Conservation (phyloP, 2,329 filamentous ascomycete genomes). For the Sporothrix dimorphospora region DNA sequence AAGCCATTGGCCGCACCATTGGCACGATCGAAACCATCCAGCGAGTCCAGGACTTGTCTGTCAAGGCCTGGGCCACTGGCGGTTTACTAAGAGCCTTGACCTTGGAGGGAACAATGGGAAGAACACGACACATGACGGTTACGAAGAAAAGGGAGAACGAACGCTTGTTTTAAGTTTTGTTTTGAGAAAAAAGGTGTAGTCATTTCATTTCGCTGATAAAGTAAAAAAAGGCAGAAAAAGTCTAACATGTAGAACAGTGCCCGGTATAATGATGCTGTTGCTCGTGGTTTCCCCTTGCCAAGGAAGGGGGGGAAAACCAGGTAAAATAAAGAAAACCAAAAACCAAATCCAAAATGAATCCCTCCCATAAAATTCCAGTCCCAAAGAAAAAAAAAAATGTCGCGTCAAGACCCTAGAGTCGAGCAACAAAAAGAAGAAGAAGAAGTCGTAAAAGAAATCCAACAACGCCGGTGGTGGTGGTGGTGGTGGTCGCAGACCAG, state of each 20-base stretch:
- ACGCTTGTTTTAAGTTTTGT: not conserved
- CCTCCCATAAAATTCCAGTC: constrained; percentile 1
- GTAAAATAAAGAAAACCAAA: no score
- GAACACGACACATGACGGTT: not conserved
- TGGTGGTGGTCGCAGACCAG: constrained; percentile 10
- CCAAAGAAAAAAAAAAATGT: not conserved
- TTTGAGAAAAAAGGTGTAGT: not conserved
- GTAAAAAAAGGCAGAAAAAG: not conserved
- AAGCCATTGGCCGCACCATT: not conserved
- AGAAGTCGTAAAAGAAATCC: not conserved
- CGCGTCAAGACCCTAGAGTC: not conserved
- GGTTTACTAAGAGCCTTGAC: not conserved
- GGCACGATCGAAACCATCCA: not conserved
- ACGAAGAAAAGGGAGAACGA: not conserved
- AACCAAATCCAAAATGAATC: not conserved
- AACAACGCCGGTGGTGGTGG: not conserved
- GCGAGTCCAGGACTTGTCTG: not conserved
- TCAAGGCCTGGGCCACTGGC: not conserved
- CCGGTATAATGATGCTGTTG: constrained; percentile 22
- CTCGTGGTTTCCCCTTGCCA: not conserved
- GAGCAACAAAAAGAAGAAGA: not conserved
- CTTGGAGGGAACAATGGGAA: not conserved
- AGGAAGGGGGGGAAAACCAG: not conserved
- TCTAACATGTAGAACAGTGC: constrained; percentile 9
- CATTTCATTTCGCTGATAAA: constrained; percentile 9